These are phyloP conservation scores for Choiromyces venosus DNA, from an alignment of 495 filamentous ascomycete species.

Conservation along the genomic window DNA sequence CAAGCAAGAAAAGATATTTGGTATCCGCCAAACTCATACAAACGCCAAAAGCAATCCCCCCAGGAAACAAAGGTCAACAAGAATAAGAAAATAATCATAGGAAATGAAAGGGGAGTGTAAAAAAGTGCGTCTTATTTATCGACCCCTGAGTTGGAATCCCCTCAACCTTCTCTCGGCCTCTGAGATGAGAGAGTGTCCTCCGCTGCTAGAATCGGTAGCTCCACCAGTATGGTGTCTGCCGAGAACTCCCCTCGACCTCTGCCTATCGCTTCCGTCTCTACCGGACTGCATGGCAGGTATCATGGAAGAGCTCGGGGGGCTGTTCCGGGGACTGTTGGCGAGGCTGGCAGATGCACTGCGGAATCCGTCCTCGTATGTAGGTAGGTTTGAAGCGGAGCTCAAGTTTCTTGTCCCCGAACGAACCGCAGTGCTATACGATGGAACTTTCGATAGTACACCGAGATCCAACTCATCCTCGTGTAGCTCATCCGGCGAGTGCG, in stretches of 20 bases:
- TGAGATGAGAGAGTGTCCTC: constrained; percentile 3
- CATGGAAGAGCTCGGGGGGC: constrained; percentile 23
- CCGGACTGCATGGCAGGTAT: constrained; percentile 42
- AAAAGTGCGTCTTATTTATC: constrained; percentile 3
- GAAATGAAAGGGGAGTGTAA: neutral
- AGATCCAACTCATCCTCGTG: constrained; percentile 52
- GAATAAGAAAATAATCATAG: neutral
- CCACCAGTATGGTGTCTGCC: neutral
- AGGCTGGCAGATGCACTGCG: constrained; percentile 44
- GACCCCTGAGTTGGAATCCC: constrained; percentile 13
- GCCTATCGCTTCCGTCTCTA: constrained; percentile 30
- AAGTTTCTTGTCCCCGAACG: constrained; percentile 53
- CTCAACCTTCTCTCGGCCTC: constrained; percentile 24
- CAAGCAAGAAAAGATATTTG: neutral
- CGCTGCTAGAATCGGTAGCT: constrained; percentile 8
- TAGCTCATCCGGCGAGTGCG: constrained; percentile 27
- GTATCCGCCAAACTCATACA: neutral
- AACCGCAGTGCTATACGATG: constrained; percentile 74
- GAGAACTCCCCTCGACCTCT: constrained; percentile 21
- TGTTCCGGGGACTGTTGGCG: constrained; percentile 38
- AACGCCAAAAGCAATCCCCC: neutral
- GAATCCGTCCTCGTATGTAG: constrained; percentile 52
- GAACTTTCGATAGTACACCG: constrained; percentile 64
- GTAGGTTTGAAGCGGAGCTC: constrained; percentile 47
- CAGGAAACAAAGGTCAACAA: neutral